phyloP scores from a whole-genome alignment of 768 basidiomycete species.

The Amanita pseudoporphyria region DNA sequence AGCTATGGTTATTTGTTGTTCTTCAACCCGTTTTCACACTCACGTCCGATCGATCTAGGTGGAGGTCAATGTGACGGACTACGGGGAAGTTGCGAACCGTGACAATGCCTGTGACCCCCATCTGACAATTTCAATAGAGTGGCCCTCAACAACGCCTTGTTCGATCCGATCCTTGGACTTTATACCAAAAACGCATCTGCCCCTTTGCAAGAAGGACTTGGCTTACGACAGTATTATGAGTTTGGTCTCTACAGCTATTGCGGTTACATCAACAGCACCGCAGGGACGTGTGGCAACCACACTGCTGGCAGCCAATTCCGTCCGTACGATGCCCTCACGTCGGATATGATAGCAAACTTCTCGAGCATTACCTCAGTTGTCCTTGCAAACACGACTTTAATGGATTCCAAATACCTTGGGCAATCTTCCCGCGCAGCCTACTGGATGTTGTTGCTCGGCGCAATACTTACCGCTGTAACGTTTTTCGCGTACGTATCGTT shows the following conservation, averaged over 20 bases:
- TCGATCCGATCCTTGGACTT: constrained; percentile 51
- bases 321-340: constrained; percentile 54
- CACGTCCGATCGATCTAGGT: constrained; percentile 30
- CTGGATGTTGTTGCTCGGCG: constrained; percentile 66
- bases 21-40: not conserved
- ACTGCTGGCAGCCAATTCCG: constrained; percentile 49
- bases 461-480: constrained; percentile 55
- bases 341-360: constrained; percentile 63
- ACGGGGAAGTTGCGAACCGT: constrained; percentile 41
- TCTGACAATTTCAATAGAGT: constrained; percentile 25
- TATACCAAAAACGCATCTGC: constrained; percentile 59
- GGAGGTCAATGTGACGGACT: constrained; percentile 58
- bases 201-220: constrained; percentile 44
- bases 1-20: constrained; percentile 47
- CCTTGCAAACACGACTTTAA: constrained; percentile 43
- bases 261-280: constrained; percentile 50
- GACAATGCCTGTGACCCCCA: constrained; percentile 1
- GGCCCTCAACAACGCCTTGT: constrained; percentile 37
- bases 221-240: constrained; percentile 62
- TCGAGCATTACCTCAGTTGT: constrained; percentile 43
- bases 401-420: constrained; percentile 52
- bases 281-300: constrained; percentile 56
- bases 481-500: constrained; percentile 47
- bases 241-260: constrained; percentile 82
- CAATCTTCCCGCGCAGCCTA: constrained; percentile 60